A percentile compares a stretch with the other conserved stretches of the same genome.
phyloP scores from a whole-genome alignment of 225 moss, liverwort and hornwort species.

The Polytrichum formosum region DNA sequence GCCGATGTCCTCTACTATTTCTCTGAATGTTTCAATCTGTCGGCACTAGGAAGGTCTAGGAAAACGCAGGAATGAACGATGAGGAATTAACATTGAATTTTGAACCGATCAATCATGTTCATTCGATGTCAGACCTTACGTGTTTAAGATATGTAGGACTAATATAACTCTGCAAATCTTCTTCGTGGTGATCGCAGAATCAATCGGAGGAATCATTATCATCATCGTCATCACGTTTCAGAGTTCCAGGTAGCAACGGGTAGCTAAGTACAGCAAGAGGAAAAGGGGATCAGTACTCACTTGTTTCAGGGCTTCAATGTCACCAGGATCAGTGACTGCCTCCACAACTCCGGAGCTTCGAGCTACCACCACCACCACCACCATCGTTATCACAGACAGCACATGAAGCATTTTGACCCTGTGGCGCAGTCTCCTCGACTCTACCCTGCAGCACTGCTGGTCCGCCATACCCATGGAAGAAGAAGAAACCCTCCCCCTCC shows the following conservation, averaged over 20 bases:
- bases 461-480: conserved; percentile 17
- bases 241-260: too few species aligned
- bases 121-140: too few species aligned
- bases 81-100: neutral
- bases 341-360: conserved; percentile 10
- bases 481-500: neutral
- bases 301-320: conserved; percentile 42
- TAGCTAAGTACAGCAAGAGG: too few species aligned
- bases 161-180: too few species aligned
- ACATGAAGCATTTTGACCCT: conserved; percentile 12
- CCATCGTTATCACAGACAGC: conserved; percentile 15
- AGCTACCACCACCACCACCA: conserved; percentile 10
- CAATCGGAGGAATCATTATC: too few species aligned
- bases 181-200: too few species aligned
- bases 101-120: neutral
- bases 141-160: too few species aligned
- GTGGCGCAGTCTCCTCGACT: neutral
- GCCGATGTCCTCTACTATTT: too few species aligned
- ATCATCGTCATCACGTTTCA: too few species aligned
- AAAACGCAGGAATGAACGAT: too few species aligned
- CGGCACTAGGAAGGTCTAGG: too few species aligned
- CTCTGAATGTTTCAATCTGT: too few species aligned
- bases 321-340: conserved; percentile 37
- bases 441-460: neutral
- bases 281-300: conserved; percentile 10